Conservation (phyloP, 805 yeast species). For the Alloascoidea hylecoeti region DNA sequence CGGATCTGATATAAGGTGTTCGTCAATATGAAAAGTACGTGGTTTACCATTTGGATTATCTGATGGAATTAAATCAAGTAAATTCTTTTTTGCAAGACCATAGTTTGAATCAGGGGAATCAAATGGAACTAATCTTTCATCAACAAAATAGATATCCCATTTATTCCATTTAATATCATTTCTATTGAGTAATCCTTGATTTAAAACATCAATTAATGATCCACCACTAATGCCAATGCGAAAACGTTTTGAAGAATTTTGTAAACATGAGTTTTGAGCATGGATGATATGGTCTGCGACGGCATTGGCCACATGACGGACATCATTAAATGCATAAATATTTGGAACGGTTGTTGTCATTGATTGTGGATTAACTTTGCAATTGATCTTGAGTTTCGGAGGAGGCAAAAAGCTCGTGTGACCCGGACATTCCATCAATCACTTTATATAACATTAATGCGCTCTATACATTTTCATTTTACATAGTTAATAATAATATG, state of each 20-base stretch:
- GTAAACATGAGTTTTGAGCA: constrained; percentile 66
- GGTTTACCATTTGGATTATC: constrained; percentile 44
- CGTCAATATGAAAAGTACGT: constrained; percentile 72
- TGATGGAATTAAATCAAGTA: constrained; percentile 55
- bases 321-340: constrained; percentile 84
- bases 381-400: too few relatives aligned
- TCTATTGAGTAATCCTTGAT: constrained; percentile 72
- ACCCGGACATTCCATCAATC: too few relatives aligned
- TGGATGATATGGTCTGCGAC: constrained; percentile 89
- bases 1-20: constrained; percentile 36
- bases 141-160: constrained; percentile 96
- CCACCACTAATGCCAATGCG: constrained; percentile 92
- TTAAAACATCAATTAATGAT: constrained; percentile 71
- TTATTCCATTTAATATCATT: constrained; percentile 76
- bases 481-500: too few relatives aligned
- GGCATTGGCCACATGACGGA: constrained; percentile 86
- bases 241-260: constrained; percentile 37
- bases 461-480: too few relatives aligned
- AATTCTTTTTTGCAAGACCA: constrained; percentile 71
- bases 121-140: constrained; percentile 87
- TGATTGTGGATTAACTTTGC: too few relatives aligned
- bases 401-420: too few relatives aligned
- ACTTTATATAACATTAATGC: too few relatives aligned
- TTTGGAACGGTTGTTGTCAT: constrained; percentile 94
- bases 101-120: constrained; percentile 73